Evolutionary conservation across 2,329 filamentous ascomycete genomes (phyloP).

Genomic region (Colletotrichum sp.): DNA sequence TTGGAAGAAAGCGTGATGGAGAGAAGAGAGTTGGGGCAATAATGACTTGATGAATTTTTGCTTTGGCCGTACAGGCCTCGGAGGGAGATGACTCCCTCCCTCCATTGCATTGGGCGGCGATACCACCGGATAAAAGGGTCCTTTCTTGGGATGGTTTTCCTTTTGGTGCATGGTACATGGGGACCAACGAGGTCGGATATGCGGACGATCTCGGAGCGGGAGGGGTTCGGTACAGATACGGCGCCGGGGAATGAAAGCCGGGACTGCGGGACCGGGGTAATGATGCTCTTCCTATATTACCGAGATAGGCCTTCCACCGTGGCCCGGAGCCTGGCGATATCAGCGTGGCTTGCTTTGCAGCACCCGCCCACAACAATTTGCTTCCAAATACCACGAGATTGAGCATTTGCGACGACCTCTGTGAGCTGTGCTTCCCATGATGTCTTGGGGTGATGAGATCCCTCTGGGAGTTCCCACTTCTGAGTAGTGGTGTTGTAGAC

Average conservation of each 20-base stretch:
- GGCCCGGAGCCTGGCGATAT: constrained; percentile 21
- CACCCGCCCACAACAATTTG: constrained; percentile 58
- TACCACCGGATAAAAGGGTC: constrained; percentile 14
- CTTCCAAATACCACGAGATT: constrained; percentile 43
- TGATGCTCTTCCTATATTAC: neutral
- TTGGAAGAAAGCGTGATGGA: constrained; percentile 4
- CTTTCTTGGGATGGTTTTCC: neutral
- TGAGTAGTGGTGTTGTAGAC: constrained; percentile 69
- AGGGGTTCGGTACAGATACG: neutral
- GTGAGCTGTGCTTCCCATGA: constrained; percentile 54
- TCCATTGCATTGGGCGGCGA: constrained; percentile 15
- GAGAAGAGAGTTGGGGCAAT: neutral
- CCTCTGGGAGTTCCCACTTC: constrained; percentile 57
- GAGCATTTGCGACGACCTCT: constrained; percentile 41
- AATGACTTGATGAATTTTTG: constrained; percentile 15
- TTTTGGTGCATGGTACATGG: constrained; percentile 10
- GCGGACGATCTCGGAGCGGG: neutral
- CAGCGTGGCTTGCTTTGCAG: constrained; percentile 48
- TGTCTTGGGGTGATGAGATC: constrained; percentile 21
- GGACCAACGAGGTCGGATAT: neutral
- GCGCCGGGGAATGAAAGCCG: neutral
- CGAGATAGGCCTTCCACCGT: constrained; percentile 10
- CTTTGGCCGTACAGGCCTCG: constrained; percentile 2
- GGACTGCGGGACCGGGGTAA: neutral
- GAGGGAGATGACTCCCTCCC: neutral